These are phyloP conservation scores for Berberis vulgaris DNA, from an alignment of 164 flowering plant genomes.

Conservation along the genomic window DNA sequence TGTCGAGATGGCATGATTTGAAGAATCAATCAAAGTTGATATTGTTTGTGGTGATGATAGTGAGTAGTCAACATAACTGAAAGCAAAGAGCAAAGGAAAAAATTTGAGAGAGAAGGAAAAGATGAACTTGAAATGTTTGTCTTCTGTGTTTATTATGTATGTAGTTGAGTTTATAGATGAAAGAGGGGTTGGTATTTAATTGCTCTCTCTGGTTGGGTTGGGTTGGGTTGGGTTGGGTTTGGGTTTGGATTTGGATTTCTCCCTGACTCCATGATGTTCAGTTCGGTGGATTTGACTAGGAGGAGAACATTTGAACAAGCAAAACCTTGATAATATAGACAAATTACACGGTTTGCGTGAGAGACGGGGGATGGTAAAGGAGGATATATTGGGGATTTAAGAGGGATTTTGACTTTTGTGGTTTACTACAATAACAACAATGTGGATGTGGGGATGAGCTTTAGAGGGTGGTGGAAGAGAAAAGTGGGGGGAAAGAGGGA, in stretches of 20 bases:
- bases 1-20: constrained; percentile 48
- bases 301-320: no score
- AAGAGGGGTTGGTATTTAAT: no score
- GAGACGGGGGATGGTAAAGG: background rate
- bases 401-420: background rate
- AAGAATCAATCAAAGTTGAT: background rate
- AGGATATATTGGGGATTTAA: background rate
- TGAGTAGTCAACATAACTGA: background rate
- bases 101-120: no score
- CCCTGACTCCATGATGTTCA: background rate
- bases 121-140: no score
- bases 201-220: background rate
- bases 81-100: background rate
- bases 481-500: constrained; percentile 4
- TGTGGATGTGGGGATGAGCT: background rate
- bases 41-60: background rate
- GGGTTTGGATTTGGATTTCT: background rate
- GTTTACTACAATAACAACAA: background rate
- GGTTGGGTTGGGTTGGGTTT: background rate
- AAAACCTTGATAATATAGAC: background rate
- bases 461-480: background rate
- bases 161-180: background rate
- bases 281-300: no score
- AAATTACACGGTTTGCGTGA: background rate
- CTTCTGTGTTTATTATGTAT: background rate